phyloP scores from a whole-genome alignment of 805 yeast species.

The Candida takata region DNA sequence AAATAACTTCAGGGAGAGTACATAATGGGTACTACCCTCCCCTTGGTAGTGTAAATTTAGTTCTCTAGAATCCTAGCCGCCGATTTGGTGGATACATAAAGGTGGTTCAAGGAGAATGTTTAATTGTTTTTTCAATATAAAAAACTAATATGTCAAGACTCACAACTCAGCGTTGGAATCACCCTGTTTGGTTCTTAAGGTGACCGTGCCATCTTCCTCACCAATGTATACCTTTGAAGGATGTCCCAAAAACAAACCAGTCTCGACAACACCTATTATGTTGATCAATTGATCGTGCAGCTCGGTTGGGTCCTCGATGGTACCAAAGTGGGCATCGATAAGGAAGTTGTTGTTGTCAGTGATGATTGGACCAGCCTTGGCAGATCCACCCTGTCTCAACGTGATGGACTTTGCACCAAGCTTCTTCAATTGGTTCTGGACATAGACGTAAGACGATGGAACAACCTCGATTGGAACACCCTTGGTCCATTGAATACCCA shows the following conservation, averaged over 20 bases:
- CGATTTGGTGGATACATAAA: too few species aligned
- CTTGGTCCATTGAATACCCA: conserved; percentile 79
- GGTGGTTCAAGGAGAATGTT: too few species aligned
- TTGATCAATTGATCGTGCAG: conserved; percentile 64
- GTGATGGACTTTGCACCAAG: conserved; percentile 59
- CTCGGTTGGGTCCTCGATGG: conserved; percentile 41
- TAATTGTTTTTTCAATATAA: too few species aligned
- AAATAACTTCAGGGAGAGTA: conserved; percentile 38
- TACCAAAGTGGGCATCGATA: conserved; percentile 90
- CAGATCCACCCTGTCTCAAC: conserved; percentile 79
- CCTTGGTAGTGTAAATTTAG: too few species aligned
- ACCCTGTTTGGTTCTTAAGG: conserved; percentile 25
- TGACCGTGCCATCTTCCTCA: conserved; percentile 63
- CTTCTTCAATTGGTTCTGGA: conserved; percentile 49
- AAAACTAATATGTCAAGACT: too few species aligned
- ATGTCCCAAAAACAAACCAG: conserved; percentile 72
- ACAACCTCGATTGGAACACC: conserved; percentile 96
- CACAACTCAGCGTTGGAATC: conserved; percentile 7
- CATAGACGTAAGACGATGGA: conserved; percentile 79
- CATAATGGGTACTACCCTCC: too few species aligned
- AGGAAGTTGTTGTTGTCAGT: conserved; percentile 94
- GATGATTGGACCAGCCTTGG: conserved; percentile 95
- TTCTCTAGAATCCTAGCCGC: too few species aligned
- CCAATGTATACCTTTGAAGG: conserved; percentile 87
- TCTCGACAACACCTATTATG: conserved; percentile 92